phyloP scores from a whole-genome alignment of 1,284 basidiomycete genomes.

The Leccinum pallidistipes region DNA sequence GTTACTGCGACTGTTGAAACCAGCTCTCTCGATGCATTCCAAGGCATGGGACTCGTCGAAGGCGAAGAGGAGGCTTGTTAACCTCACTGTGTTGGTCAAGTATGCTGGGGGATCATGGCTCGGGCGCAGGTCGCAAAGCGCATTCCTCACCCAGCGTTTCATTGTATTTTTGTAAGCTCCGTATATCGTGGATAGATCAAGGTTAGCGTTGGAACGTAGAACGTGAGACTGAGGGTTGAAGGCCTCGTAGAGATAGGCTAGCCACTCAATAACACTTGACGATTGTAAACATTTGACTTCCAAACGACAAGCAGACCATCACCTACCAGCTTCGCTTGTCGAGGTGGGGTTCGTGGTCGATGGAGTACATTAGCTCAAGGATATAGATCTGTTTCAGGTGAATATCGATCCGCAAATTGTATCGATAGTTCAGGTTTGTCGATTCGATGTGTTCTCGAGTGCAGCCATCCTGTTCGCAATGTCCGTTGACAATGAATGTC shows the following conservation, averaged over 20 bases:
- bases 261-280: constrained; percentile 31
- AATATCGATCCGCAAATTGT: constrained; percentile 42
- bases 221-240: constrained; percentile 39
- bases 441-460: constrained; percentile 38
- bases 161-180: constrained; percentile 39
- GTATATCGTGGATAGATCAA: constrained; percentile 37
- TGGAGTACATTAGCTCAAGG: constrained; percentile 34
- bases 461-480: constrained; percentile 41
- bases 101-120: constrained; percentile 18
- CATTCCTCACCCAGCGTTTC: constrained; percentile 41
- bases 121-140: constrained; percentile 31
- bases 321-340: constrained; percentile 23
- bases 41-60: constrained; percentile 32
- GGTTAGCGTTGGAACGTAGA: constrained; percentile 37
- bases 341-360: constrained; percentile 9
- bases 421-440: constrained; percentile 32
- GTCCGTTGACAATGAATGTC: constrained; percentile 31
- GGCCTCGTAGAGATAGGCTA: constrained; percentile 39
- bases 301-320: background rate
- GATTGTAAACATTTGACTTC: background rate
- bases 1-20: constrained; percentile 20
- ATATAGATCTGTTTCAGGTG: constrained; percentile 51
- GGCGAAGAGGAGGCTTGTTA: constrained; percentile 29
- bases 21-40: constrained; percentile 17
- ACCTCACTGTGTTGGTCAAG: constrained; percentile 35